phyloP scores from a whole-genome alignment of 768 basidiomycete genomes.

The Lentinus tigrinus region DNA sequence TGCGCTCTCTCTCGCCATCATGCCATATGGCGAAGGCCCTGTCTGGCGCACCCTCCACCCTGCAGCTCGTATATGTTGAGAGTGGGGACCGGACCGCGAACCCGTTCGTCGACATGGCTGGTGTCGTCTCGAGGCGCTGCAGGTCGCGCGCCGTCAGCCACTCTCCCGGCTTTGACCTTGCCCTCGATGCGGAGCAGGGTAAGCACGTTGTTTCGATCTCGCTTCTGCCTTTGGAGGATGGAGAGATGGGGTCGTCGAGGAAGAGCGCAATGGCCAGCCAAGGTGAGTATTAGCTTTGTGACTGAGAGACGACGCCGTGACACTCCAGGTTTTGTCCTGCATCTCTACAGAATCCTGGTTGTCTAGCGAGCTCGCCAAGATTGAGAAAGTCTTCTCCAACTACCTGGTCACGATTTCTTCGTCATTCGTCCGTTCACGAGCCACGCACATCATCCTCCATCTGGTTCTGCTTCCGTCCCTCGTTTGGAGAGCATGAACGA shows the following conservation, averaged over 20 bases:
- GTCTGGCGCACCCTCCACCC: constrained; percentile 47
- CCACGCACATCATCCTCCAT: no score
- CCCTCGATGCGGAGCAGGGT: constrained; percentile 42
- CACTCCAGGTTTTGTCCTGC: background rate
- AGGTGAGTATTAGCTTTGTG: constrained; percentile 36
- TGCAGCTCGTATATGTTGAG: constrained; percentile 63
- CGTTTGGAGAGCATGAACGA: no score
- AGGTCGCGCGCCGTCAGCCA: constrained; percentile 44
- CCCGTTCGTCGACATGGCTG: constrained; percentile 38
- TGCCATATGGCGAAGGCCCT: constrained; percentile 50
- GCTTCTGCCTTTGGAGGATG: constrained; percentile 46
- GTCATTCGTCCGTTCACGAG: no score
- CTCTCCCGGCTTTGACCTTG: constrained; percentile 9
- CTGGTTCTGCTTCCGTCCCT: no score
- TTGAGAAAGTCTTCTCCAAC: constrained; percentile 51
- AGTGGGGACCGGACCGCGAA: constrained; percentile 24
- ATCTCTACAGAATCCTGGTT: constrained; percentile 20
- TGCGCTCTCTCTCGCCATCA: constrained; percentile 55
- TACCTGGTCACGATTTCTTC: no score
- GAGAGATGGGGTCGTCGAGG: constrained; percentile 39
- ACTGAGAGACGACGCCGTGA: background rate
- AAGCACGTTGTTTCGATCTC: constrained; percentile 60
- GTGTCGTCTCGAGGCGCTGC: constrained; percentile 51
- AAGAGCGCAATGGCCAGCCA: constrained; percentile 50
- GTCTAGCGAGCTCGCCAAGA: constrained; percentile 44